Evolutionary conservation across 176 grass and related monocot genomes (phyloP), one percentile per base, ranked within the genome.

Genomic region (Avena eriantha): DNA sequence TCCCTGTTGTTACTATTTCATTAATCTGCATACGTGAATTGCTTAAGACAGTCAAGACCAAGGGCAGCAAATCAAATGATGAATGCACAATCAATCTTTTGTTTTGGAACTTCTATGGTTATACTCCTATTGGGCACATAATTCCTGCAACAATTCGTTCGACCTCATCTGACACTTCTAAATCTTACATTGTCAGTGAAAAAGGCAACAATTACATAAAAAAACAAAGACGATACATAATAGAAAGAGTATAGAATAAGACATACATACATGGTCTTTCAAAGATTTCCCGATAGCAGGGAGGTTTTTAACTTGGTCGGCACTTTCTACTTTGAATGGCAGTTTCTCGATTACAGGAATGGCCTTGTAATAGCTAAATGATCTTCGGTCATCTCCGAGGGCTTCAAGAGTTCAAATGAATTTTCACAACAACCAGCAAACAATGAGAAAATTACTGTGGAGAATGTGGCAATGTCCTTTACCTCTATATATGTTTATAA

Each of bases 311-410:
- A 94, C 96, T 88, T 98, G 93, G 24, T 94, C 88, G 21, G 72
- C 86, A 90, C 86, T 98, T 83, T 91, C 92, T 86, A 98, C 93
- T 90, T 90, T 94, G 86, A 94, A 98, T 60, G 92, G 80, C 24
- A 98, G 85, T 84, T 98, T 98, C 82, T 98, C 96, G 77, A 98
- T 94, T 23, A 94, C 90, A 8, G 84, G 92, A 82, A 96, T 98
- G 63, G 96, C 93, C 76, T 98, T 98, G 90, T 98, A 93, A 81
- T 98, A 98, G 86, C 93, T 98, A 90, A 98, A 96, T 41, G 93
- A 98, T 88, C 96, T 92, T 46, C 92, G 87, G 80, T 98, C 96
- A 77, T 98, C 96, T 91, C 96, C 96, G 60, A 98, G 80, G 35
- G 93, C 96, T 98, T 89, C 56, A 85, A 36, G 26, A 43, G 9